Conservation (phyloP, 768 basidiomycete genomes). For the Suillus luteus region DNA sequence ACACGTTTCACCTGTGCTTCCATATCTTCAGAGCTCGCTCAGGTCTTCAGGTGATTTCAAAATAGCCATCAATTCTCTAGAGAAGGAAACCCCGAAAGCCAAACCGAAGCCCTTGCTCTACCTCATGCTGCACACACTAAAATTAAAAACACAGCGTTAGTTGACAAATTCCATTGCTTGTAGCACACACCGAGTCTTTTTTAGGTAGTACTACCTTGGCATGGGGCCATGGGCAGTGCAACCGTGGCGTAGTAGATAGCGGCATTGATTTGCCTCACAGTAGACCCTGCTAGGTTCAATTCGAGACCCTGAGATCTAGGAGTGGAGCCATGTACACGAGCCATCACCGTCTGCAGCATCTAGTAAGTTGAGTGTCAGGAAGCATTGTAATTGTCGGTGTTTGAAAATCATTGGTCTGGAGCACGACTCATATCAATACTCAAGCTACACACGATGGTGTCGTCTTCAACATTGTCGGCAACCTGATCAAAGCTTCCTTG, state of each 20-base stretch:
- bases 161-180: neutral
- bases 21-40: neutral
- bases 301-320: neutral
- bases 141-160: neutral
- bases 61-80: neutral
- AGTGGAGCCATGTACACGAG: neutral
- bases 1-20: neutral
- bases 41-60: neutral
- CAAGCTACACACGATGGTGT: neutral
- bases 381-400: neutral
- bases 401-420: neutral
- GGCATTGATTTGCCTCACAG: neutral
- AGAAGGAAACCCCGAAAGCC: neutral
- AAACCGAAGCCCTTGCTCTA: neutral
- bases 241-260: neutral
- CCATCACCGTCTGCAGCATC: neutral
- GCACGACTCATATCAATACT: no score
- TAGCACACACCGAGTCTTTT: neutral
- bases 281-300: neutral
- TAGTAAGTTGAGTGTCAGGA: neutral
- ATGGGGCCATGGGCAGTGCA: neutral
- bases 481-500: neutral
- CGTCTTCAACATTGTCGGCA: neutral
- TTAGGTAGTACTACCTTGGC: neutral
- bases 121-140: neutral